Conservation (phyloP, 2,329 filamentous ascomycete species). For the Botrytis fragariae region DNA sequence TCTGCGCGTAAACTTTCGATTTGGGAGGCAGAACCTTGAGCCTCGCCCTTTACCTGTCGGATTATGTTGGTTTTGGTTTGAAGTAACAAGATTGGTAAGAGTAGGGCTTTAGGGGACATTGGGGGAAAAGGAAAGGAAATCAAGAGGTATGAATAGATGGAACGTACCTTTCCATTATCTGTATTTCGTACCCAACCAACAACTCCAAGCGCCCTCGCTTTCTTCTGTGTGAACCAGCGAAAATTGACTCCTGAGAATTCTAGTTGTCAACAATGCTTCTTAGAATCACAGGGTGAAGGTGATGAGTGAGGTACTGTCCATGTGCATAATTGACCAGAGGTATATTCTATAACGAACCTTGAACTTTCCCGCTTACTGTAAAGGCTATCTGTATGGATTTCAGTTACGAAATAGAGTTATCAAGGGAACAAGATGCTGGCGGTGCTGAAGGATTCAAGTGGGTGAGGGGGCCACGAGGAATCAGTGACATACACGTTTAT, state of each 20-base stretch:
- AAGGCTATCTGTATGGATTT: conserved; percentile 6
- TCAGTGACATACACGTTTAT: background rate
- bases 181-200: conserved; percentile 64
- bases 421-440: background rate
- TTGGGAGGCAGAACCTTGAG: conserved; percentile 67
- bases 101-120: background rate
- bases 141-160: background rate
- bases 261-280: background rate
- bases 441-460: background rate
- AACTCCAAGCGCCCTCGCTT: conserved; percentile 49
- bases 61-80: background rate
- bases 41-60: conserved; percentile 79
- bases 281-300: background rate
- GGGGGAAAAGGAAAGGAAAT: background rate
- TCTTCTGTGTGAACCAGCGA: conserved; percentile 52
- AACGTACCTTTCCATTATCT: conserved; percentile 50
- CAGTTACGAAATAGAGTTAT: background rate
- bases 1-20: conserved; percentile 71
- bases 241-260: background rate
- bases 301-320: background rate
- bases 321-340: fast-evolving
- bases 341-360: background rate
- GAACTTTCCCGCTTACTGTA: conserved; percentile 1
- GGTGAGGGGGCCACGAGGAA: background rate
- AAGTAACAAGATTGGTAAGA: background rate